Conservation (phyloP, 2,329 filamentous ascomycete species). For the Penicillium fuscoglaucum region DNA sequence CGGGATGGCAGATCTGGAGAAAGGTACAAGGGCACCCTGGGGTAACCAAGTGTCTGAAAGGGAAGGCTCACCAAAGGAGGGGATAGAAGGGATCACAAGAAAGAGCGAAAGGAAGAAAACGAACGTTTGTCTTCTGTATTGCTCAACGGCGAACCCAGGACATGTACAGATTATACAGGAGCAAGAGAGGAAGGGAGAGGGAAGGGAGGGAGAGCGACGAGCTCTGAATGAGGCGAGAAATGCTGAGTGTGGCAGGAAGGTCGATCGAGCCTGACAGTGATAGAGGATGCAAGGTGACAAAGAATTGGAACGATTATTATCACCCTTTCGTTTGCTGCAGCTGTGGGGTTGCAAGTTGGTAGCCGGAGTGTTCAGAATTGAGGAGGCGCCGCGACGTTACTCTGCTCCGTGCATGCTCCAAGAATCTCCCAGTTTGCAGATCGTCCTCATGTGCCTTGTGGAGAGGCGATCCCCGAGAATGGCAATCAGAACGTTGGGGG, state of each 20-base stretch:
- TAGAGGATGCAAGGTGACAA: conserved; percentile 38
- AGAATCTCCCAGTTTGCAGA: conserved; percentile 40
- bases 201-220: conserved; percentile 23
- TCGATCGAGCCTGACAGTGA: conserved; percentile 19
- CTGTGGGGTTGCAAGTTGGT: conserved; percentile 23
- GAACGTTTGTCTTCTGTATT: conserved; percentile 21
- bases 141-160: conserved; percentile 25
- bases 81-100: conserved; percentile 22
- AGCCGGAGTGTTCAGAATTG: conserved; percentile 29
- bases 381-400: conserved; percentile 37
- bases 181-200: conserved; percentile 27
- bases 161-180: conserved; percentile 36
- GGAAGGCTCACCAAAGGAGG: conserved; percentile 26
- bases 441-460: conserved; percentile 38
- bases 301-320: conserved; percentile 30
- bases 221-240: conserved; percentile 28
- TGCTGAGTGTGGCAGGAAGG: conserved; percentile 24
- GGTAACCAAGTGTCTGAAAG: conserved; percentile 1
- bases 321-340: conserved; percentile 38
- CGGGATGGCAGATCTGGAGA: neutral
- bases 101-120: conserved; percentile 17
- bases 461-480: conserved; percentile 30
- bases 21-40: neutral
- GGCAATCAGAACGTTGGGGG: conserved; percentile 29
- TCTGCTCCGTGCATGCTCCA: conserved; percentile 46